phyloP scores from a whole-genome alignment of 2,329 filamentous ascomycete genomes.

The Colletotrichum eremochloae region DNA sequence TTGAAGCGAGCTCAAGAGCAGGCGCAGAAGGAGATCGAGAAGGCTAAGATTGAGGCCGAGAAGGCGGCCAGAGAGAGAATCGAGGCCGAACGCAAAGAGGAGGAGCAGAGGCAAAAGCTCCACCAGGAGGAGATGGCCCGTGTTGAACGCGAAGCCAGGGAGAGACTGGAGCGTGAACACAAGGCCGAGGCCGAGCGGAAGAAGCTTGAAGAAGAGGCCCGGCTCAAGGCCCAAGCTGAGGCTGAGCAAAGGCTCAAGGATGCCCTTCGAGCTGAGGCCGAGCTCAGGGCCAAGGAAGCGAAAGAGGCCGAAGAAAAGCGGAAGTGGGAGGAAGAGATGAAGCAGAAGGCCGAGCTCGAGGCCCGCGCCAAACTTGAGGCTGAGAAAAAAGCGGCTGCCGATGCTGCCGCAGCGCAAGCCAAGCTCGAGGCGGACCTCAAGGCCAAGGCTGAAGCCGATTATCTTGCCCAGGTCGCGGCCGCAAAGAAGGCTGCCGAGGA shows the following conservation, averaged over 20 bases:
- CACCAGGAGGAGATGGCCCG: conserved; percentile 53
- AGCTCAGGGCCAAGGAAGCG: conserved; percentile 51
- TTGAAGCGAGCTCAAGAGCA: conserved; percentile 59
- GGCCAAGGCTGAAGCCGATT: conserved; percentile 55
- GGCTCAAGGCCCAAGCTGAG: conserved; percentile 57
- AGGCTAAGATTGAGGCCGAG: conserved; percentile 61
- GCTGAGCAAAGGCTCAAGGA: conserved; percentile 49
- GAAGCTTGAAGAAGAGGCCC: conserved; percentile 54
- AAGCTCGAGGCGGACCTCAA: conserved; percentile 50
- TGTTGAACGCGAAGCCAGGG: conserved; percentile 50
- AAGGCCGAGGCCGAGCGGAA: conserved; percentile 60
- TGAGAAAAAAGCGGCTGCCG: conserved; percentile 53
- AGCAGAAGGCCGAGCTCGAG: conserved; percentile 56
- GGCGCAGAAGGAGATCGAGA: conserved; percentile 61
- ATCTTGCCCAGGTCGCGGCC: conserved; percentile 52
- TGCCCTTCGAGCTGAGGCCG: conserved; percentile 53
- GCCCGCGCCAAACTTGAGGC: conserved; percentile 57
- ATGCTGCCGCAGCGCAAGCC: conserved; percentile 55
- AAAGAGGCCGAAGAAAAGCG: conserved; percentile 45
- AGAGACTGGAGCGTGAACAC: conserved; percentile 56
- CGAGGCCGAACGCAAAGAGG: conserved; percentile 58
- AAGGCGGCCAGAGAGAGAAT: conserved; percentile 59
- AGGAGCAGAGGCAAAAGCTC: conserved; percentile 59
- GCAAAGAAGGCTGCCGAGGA: conserved; percentile 54
- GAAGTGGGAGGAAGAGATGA: conserved; percentile 47